These are phyloP conservation scores for Entrophospora sp. DNA, from an alignment of 192 early-diverging fungal species.

Conservation along the genomic window DNA sequence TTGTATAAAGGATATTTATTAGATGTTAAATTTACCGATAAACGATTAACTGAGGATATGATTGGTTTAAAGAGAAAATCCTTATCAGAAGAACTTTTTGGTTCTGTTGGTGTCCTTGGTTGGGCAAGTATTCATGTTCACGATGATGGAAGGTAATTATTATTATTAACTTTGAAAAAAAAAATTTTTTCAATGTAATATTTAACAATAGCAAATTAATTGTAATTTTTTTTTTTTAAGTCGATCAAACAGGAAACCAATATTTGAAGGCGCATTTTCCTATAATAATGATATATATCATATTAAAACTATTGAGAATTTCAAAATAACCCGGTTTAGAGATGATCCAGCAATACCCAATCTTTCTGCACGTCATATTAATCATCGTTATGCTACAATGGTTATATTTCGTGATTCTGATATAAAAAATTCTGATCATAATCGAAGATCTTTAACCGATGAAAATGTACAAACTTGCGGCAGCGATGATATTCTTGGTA, in stretches of 20 bases:
- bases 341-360: not conserved
- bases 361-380: not conserved
- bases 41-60: slow-evolving; percentile 20
- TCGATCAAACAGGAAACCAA: not conserved
- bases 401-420: not conserved
- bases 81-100: slow-evolving; percentile 27
- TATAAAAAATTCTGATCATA: not conserved
- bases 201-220: too few relatives aligned
- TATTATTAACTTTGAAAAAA: too few relatives aligned
- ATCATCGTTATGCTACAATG: not conserved
- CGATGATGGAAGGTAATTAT: slow-evolving; percentile 21
- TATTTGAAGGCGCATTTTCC: not conserved
- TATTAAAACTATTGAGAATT: not conserved
- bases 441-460: not conserved
- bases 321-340: not conserved
- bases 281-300: not conserved
- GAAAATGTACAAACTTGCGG: not conserved
- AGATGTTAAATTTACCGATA: slow-evolving; percentile 19
- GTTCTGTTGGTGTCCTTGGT: slow-evolving; percentile 37
- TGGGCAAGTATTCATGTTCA: slow-evolving; percentile 45
- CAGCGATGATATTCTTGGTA: not conserved
- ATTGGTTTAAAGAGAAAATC: slow-evolving; percentile 20
- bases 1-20: slow-evolving; percentile 46
- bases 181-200: too few relatives aligned
- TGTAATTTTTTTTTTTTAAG: too few relatives aligned